These are phyloP conservation scores for Mycena leptocephala DNA, from an alignment of 768 basidiomycete genomes.

Conservation along the genomic window DNA sequence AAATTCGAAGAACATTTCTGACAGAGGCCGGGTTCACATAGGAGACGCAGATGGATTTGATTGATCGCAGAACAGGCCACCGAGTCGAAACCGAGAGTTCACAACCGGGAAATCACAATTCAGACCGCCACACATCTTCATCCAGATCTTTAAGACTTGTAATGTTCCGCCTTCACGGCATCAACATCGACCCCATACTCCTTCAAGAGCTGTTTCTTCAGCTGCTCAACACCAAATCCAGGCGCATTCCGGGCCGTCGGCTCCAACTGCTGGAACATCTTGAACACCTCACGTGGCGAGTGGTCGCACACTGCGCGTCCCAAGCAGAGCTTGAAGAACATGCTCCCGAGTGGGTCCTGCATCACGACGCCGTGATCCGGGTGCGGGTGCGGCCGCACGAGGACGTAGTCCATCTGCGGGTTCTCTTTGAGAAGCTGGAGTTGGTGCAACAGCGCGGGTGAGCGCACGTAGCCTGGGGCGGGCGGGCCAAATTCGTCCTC, in stretches of 20 bases:
- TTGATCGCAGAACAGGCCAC: too few relatives aligned
- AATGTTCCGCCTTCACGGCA: background rate
- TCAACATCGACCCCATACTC: slow-evolving; percentile 39
- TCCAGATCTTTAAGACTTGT: background rate
- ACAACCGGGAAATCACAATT: too few relatives aligned
- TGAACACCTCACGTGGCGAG: slow-evolving; percentile 27
- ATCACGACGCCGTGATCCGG: slow-evolving; percentile 33
- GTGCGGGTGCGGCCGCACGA: slow-evolving; percentile 27
- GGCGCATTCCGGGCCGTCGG: slow-evolving; percentile 26
- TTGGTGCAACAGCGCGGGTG: slow-evolving; percentile 38
- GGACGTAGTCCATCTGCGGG: slow-evolving; percentile 31
- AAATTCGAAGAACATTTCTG: too few relatives aligned
- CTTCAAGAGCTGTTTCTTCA: slow-evolving; percentile 36
- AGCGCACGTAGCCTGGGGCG: slow-evolving; percentile 34
- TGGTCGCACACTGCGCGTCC: slow-evolving; percentile 21
- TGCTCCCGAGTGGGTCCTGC: slow-evolving; percentile 18
- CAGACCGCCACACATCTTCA: too few relatives aligned
- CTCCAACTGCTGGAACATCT: slow-evolving; percentile 33
- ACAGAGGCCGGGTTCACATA: too few relatives aligned
- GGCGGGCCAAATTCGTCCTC: slow-evolving; percentile 13
- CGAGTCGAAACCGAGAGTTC: too few relatives aligned
- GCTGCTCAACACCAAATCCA: slow-evolving; percentile 21
- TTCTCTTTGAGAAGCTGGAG: slow-evolving; percentile 36
- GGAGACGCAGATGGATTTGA: too few relatives aligned
- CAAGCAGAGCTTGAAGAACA: slow-evolving; percentile 34